A percentile compares a stretch with the other conserved stretches of the same genome.
Conservation (phyloP, 192 early-diverging fungal species). For the Linnemannia hyalina region DNA sequence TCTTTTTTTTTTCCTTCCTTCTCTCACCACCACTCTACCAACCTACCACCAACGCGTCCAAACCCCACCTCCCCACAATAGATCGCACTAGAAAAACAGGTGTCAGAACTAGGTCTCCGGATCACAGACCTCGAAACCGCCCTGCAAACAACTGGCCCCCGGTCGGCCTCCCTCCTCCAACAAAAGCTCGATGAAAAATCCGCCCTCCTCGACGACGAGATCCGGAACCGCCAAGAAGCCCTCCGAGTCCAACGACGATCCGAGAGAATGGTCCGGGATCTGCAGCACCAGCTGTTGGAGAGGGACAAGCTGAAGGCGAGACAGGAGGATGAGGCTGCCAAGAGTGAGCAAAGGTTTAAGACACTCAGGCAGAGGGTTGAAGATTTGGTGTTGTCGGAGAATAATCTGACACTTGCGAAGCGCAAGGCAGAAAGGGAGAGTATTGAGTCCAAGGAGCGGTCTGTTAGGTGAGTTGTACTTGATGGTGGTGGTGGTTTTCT, state of each 20-base stretch:
- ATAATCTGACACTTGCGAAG: conserved; percentile 51
- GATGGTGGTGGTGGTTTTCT: not conserved
- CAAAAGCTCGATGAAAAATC: conserved; percentile 73
- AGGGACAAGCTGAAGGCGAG: conserved; percentile 78
- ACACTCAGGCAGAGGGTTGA: conserved; percentile 74
- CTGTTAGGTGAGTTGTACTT: conserved; percentile 34
- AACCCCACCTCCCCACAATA: conserved; percentile 12
- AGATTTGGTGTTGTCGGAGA: conserved; percentile 69
- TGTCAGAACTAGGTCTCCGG: conserved; percentile 83
- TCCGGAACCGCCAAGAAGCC: conserved; percentile 74
- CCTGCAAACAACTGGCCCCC: conserved; percentile 69
- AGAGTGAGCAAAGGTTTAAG: conserved; percentile 77
- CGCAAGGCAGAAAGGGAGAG: conserved; percentile 53
- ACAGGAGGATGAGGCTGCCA: conserved; percentile 77
- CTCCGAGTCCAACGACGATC: conserved; percentile 69
- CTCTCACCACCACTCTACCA: not conserved
- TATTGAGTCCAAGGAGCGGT: conserved; percentile 48
- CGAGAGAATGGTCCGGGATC: conserved; percentile 87
- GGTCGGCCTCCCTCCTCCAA: conserved; percentile 69
- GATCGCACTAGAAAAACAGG: conserved; percentile 82
- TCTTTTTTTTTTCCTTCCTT: not conserved
- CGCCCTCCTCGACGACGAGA: conserved; percentile 69
- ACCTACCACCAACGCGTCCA: not conserved
- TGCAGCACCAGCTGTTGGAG: conserved; percentile 89
- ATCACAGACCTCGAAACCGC: conserved; percentile 83